Evolutionary conservation across 148 eudicot species (phyloP).

Genomic region (Vaccinium corymbosum): DNA sequence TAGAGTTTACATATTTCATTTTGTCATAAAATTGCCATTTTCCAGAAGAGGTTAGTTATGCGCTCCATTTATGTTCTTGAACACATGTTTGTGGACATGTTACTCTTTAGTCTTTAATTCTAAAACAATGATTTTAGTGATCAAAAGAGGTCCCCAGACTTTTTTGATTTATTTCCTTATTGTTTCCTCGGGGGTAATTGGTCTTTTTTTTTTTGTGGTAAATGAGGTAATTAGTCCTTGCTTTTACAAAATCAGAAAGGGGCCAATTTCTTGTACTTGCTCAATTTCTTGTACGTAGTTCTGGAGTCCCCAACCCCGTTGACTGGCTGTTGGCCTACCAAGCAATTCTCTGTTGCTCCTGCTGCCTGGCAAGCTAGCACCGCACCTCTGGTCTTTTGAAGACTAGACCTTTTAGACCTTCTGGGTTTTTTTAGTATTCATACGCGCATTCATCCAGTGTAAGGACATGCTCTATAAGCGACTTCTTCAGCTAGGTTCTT

Average conservation of each 20-base stretch:
- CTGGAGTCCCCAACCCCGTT: not conserved
- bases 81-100: not conserved
- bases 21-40: not conserved
- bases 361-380: not conserved
- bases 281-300: not conserved
- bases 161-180: too few species aligned
- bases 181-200: too few species aligned
- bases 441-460: not conserved
- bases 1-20: not conserved
- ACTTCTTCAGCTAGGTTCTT: not conserved
- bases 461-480: not conserved
- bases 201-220: too few species aligned
- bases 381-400: not conserved
- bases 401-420: conserved; percentile 1
- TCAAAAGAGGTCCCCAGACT: not conserved
- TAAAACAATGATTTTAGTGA: not conserved
- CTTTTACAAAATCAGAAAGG: too few species aligned
- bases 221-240: too few species aligned
- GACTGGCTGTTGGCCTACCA: not conserved
- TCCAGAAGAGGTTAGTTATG: not conserved
- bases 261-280: too few species aligned
- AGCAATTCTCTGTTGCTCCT: not conserved
- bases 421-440: not conserved
- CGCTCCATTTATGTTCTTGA: not conserved
- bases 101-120: not conserved